Evolutionary conservation across 2,329 filamentous ascomycete species (phyloP), one percentile per base, ranked within the genome.

Genomic region (Cytospora mali): DNA sequence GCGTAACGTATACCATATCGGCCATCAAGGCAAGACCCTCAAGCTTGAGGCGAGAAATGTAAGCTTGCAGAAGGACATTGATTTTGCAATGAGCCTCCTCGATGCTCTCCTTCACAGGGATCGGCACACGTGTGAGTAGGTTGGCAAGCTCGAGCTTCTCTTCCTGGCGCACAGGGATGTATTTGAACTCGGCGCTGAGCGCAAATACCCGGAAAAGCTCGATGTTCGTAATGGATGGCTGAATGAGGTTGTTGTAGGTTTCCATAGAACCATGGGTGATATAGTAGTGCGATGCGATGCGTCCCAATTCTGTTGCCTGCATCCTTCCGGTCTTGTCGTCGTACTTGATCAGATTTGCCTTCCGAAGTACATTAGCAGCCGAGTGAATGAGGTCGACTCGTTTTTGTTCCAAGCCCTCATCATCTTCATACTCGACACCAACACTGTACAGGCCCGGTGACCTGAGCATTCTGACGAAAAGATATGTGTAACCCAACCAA

Each of bases 11-110:
- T 4, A 99, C 95, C 82, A 99, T 89, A 75, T 99, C 95, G 29
- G 95, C 94, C 94, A 99, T 98, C 66, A 99, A 79, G 3, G 95
- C 95, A 61, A 99, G 82, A 1, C 95, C 95, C 65, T 98, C 94
- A 0, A 99, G 85, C 75, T 94, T 96, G 58, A 99, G 87, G 58
- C 95, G 87, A 53, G 94, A 98, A 64, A 99, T 97, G 73, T 95
- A 99, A 3, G 95, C 95, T 75, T 99, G 95, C 6, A 99, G 81
- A 27, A 99, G 84, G 46, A 99, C 95, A 70, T 99, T 99, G 77
- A 99, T 97, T 81, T 99, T 99, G 63, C 93, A 93, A 68, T 97
- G 93, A 1, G 95, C 89, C 76, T 99, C 95, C 73, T 99, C 95
- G 56, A 98, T 93, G 69, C 92, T 92, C 77, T 99, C 95, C 76